phyloP scores from a whole-genome alignment of 345 rosid genomes.

The Mangifera indica region DNA sequence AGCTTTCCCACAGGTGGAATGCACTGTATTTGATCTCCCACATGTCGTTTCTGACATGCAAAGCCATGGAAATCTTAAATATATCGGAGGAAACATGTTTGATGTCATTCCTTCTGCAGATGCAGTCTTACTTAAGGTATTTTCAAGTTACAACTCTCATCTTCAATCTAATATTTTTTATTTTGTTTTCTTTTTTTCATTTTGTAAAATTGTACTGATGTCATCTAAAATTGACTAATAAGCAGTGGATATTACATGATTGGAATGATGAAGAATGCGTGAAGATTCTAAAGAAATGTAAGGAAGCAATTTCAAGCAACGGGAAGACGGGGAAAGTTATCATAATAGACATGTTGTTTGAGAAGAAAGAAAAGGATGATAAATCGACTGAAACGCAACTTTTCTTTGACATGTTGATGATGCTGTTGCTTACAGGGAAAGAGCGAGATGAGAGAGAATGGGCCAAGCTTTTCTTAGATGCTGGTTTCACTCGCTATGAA shows the following conservation, averaged over 20 bases:
- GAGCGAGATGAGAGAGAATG: constrained; percentile 42
- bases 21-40: constrained; percentile 42
- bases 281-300: constrained; percentile 2
- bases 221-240: background rate
- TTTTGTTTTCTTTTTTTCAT: too few species aligned
- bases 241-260: constrained; percentile 16
- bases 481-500: constrained; percentile 42
- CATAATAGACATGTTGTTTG: constrained; percentile 1
- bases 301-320: constrained; percentile 2
- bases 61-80: constrained; percentile 26
- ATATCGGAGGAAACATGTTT: constrained; percentile 42
- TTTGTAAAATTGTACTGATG: background rate
- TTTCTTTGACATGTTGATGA: constrained; percentile 38
- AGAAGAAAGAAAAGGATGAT: background rate
- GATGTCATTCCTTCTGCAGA: constrained; percentile 39
- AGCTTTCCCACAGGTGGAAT: constrained; percentile 33
- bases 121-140: constrained; percentile 39
- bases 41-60: constrained; percentile 31
- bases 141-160: background rate
- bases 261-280: constrained; percentile 13
- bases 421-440: constrained; percentile 27
- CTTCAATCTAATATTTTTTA: background rate
- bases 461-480: constrained; percentile 34
- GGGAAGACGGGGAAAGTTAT: constrained; percentile 15
- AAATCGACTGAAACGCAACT: constrained; percentile 31